Conservation (phyloP, 345 rosid genomes). For the Nasturtium officinale region DNA sequence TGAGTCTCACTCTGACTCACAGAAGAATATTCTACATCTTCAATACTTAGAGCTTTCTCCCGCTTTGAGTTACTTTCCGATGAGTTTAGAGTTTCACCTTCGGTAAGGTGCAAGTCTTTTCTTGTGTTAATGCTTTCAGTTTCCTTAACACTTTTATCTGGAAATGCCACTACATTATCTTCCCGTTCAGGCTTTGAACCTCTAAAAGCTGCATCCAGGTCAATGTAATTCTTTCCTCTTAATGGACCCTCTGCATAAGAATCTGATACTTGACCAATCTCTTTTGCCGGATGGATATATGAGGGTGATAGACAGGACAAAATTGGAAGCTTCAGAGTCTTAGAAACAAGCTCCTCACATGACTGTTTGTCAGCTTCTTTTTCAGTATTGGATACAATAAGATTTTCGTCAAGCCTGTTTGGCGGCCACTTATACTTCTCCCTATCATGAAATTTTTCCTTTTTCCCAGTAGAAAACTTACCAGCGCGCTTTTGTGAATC, state of each 20-base stretch:
- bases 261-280: slow-evolving; percentile 42
- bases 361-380: slow-evolving; percentile 46
- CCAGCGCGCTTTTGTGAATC: slow-evolving; percentile 50
- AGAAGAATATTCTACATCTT: slow-evolving; percentile 39
- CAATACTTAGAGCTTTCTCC: slow-evolving; percentile 47
- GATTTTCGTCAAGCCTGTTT: slow-evolving; percentile 43
- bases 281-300: slow-evolving; percentile 44
- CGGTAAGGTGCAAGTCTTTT: slow-evolving; percentile 48
- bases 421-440: slow-evolving; percentile 49
- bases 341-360: slow-evolving; percentile 73
- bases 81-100: slow-evolving; percentile 46
- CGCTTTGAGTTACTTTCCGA: slow-evolving; percentile 48
- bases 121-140: slow-evolving; percentile 50
- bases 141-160: slow-evolving; percentile 49
- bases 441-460: slow-evolving; percentile 47
- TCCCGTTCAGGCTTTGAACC: slow-evolving; percentile 46
- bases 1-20: slow-evolving; percentile 48
- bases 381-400: slow-evolving; percentile 46
- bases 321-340: slow-evolving; percentile 70
- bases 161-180: slow-evolving; percentile 49
- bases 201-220: slow-evolving; percentile 27
- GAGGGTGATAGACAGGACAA: slow-evolving; percentile 55
- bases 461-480: slow-evolving; percentile 51
- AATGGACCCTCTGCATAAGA: slow-evolving; percentile 41
- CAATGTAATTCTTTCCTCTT: slow-evolving; percentile 34